Evolutionary conservation across 2,329 filamentous ascomycete species (phyloP).

Genomic region (Trichoderma lentiforme): DNA sequence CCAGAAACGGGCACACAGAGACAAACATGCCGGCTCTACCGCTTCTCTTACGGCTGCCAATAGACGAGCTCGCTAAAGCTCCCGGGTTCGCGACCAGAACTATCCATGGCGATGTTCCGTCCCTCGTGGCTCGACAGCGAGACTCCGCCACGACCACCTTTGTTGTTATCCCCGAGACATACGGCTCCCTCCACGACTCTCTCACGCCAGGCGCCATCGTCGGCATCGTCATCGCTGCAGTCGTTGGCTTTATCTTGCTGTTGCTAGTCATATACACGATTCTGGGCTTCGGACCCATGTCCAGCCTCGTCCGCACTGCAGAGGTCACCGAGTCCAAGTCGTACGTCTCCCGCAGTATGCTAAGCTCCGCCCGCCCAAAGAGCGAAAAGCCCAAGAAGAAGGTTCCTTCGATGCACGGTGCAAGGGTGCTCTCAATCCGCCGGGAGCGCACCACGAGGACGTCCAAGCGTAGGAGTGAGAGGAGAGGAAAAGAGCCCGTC

Average conservation of each 20-base stretch:
- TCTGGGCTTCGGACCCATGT: constrained; percentile 42
- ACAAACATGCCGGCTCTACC: constrained; percentile 16
- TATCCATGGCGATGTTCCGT: neutral
- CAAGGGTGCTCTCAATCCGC: constrained; percentile 12
- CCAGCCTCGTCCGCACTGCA: constrained; percentile 18
- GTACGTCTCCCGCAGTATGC: constrained; percentile 19
- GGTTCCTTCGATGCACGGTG: constrained; percentile 7
- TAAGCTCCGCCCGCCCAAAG: constrained; percentile 18
- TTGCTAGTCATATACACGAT: constrained; percentile 50
- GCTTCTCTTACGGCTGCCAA: neutral
- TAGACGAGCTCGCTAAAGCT: neutral
- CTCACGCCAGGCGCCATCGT: constrained; percentile 43
- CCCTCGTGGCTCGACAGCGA: constrained; percentile 7
- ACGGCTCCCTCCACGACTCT: constrained; percentile 36
- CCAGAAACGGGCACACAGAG: neutral
- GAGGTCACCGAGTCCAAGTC: constrained; percentile 6
- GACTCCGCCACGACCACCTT: constrained; percentile 23
- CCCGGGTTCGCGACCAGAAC: neutral
- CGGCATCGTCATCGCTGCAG: constrained; percentile 44
- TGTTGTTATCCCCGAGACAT: constrained; percentile 35
- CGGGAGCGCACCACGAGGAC: constrained; percentile 27
- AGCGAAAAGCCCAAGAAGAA: constrained; percentile 14
- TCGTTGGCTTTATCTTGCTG: constrained; percentile 51
- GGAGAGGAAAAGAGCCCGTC: constrained; percentile 9
- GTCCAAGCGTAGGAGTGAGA: constrained; percentile 26